Base-by-base conservation (phyloP, 805 yeast genomes). In the Groenewaldozyma tartarivorans region DNA sequence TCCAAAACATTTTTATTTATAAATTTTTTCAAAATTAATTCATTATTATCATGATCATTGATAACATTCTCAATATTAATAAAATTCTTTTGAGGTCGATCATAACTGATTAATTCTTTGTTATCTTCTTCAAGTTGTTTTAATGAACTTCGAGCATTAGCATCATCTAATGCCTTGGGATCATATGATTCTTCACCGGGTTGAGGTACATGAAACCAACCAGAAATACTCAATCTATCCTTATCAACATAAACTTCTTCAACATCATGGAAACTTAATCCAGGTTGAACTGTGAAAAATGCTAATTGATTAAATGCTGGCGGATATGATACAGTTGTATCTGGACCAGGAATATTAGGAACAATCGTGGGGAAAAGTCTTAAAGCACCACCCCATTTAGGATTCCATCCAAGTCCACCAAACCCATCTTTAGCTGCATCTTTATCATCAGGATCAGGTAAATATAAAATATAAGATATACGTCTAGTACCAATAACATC, bases 171-270 rank as follows among this genome's bases (percentile, higher is more conserved):
- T 56, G 86, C 95, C 4, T 94, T 94, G 29, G 75, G 76, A 16
- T 77, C 71, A 54, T 61, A 90, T 0, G 96, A 97, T 26, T 74
- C 77, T 61, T 92, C 99, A 6, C 95, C 96, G 7, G 65, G 66
- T 58, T 92, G 97, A 3, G 99, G 99, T 39, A 88, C 84, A 60
- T 92, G 99, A 57, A 90, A 94, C 99, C 99, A 94, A 1, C 99
- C 99, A 55, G 92, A 96, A 45, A 92, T 85, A 0, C 95, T 84
- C 27, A 92, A 66, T 55, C 99, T 72, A 48, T 87, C 94, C 56
- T 81, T 84, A 55, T 88, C 95, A 1, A 79, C 95, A 46, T 80
- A 73, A 1, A 94, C 98, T 60, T 92, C 98, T 63, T 94, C 97
- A 9, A 92, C 99, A 53, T 94, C 98, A 60, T 92, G 99, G 71